Conservation (phyloP, 2,329 filamentous ascomycete genomes). For the Botrytis galanthina region DNA sequence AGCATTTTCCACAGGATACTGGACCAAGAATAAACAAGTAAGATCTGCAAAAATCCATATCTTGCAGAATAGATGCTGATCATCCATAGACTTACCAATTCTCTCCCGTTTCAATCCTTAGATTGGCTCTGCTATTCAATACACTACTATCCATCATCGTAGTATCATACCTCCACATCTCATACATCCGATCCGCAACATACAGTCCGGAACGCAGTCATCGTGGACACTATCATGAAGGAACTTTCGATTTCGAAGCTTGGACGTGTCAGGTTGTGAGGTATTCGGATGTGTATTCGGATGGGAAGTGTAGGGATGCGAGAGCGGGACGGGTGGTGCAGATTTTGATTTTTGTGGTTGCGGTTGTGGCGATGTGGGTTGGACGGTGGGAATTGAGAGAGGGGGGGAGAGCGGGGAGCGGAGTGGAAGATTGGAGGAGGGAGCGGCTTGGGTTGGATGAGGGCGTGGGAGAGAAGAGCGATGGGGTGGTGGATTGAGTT, state of each 20-base stretch:
- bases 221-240: neutral
- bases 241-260: neutral
- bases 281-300: neutral
- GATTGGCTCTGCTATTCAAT: no score
- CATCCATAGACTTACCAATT: no score
- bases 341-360: neutral
- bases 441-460: neutral
- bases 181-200: neutral
- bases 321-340: neutral
- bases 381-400: no score
- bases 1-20: no score
- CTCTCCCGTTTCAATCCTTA: no score
- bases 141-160: no score
- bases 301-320: neutral
- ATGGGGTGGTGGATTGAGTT: neutral
- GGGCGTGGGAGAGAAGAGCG: neutral
- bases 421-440: neutral
- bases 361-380: neutral
- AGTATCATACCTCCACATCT: neutral
- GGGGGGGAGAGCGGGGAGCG: neutral
- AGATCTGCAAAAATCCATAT: no score
- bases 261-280: neutral
- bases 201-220: neutral
- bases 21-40: no score
- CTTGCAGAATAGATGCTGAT: no score